Base-by-base conservation (phyloP, 2,329 filamentous ascomycete species). In the Verticillium nubilum region DNA sequence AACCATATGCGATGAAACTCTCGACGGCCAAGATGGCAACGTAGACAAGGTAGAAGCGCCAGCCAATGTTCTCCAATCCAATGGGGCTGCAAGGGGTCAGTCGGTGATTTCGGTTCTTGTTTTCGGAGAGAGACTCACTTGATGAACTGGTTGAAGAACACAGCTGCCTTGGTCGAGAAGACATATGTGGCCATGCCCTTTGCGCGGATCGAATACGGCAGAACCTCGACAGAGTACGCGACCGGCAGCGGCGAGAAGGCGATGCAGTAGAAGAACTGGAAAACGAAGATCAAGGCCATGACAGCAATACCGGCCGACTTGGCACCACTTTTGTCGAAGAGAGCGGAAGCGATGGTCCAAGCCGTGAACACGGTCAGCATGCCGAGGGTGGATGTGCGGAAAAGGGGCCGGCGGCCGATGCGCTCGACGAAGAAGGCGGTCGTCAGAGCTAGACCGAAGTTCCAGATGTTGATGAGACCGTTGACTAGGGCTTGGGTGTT, bases 11-110 rank as follows among this genome's bases (percentile, higher is more conserved):
- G 56, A 82, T 67, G 53, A 84, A 78, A 63, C 74, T 81, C 59
- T 86, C 77, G 0, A 78, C 76, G 0, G 74, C 71, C 2, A 80
- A 59, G 0, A 76, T 73, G 9, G 73, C 76, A 50, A 81, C 80
- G 59, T 85, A 86, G 17, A 86, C 74, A 61, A 86, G 80, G 69
- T 85, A 86, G 62, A 81, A 86, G 64, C 74, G 78, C 75, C 80
- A 85, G 0, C 74, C 73, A 27, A 85, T 77, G 2, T 75, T 67
- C 0, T 74, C 76, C 0, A 86, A 67, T 0, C 78, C 83, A 57
- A 81, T 79, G 0, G 84, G 84, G 42, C 54, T 56, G 25, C 33
- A 7, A 13, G 9, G 9, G 13, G 35, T 56, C 33, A 26, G 77
- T 76, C 15, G 83, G 78, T 4, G 47, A 54, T 25, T 53, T 17